Conservation (phyloP, 345 rosid genomes). For the Leavenworthia alabamica region DNA sequence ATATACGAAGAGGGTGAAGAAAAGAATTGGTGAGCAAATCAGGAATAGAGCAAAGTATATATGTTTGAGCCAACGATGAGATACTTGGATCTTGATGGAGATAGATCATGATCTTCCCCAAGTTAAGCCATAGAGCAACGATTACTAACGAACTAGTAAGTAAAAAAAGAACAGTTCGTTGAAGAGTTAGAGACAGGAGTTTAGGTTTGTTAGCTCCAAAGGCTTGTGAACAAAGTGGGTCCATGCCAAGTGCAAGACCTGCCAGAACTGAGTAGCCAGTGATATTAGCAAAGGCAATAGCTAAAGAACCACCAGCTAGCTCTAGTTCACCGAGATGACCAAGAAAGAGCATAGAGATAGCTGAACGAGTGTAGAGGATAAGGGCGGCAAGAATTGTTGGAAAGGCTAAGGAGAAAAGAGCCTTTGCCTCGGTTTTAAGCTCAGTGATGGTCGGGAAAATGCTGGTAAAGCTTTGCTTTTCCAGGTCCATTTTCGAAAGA, state of each 20-base stretch:
- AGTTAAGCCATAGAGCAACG: slow-evolving; percentile 59
- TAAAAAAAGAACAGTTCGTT: slow-evolving; percentile 69
- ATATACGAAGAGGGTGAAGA: slow-evolving; percentile 89
- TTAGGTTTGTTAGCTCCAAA: slow-evolving; percentile 81
- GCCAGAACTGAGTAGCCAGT: slow-evolving; percentile 92
- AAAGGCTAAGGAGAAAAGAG: slow-evolving; percentile 67
- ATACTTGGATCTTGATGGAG: slow-evolving; percentile 68
- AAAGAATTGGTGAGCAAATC: slow-evolving; percentile 75
- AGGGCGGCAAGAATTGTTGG: slow-evolving; percentile 81
- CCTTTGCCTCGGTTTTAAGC: slow-evolving; percentile 45
- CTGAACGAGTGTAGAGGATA: slow-evolving; percentile 79
- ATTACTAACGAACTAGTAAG: slow-evolving; percentile 55
- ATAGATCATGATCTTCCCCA: slow-evolving; percentile 50
- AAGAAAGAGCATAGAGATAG: slow-evolving; percentile 85
- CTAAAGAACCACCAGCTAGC: slow-evolving; percentile 87
- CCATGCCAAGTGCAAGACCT: slow-evolving; percentile 89
- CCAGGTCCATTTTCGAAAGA: slow-evolving; percentile 11
- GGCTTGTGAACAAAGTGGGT: slow-evolving; percentile 91
- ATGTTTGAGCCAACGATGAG: slow-evolving; percentile 57
- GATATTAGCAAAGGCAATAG: slow-evolving; percentile 90
- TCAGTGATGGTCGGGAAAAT: slow-evolving; percentile 33
- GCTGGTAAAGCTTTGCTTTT: slow-evolving; percentile 9
- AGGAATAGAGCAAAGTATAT: slow-evolving; percentile 66
- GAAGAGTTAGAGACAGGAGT: slow-evolving; percentile 76
- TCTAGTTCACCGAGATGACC: slow-evolving; percentile 78